These are phyloP conservation scores for Prunella vulgaris DNA, from an alignment of 257 asterid species.

Conservation along the genomic window DNA sequence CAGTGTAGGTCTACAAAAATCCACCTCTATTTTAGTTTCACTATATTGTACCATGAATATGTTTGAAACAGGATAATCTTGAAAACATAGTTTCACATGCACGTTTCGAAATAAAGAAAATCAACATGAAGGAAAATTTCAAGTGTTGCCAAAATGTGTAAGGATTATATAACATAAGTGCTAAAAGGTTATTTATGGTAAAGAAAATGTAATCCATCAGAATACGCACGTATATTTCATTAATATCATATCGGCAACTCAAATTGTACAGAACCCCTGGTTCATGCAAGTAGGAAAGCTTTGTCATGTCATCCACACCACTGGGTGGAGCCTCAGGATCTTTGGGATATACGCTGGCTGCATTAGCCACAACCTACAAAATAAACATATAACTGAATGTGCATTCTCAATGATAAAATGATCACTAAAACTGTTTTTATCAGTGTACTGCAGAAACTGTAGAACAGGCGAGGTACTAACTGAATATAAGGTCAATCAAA, in stretches of 20 bases:
- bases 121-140: background rate
- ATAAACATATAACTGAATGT: conserved; percentile 4
- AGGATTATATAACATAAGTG: background rate
- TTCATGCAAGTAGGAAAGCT: conserved; percentile 85
- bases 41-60: background rate
- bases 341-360: conserved; percentile 51
- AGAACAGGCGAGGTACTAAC: background rate
- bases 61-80: background rate
- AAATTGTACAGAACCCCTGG: conserved; percentile 84
- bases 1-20: conserved; percentile 76
- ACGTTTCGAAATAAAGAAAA: background rate
- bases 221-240: conserved; percentile 79
- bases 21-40: conserved; percentile 18
- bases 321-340: conserved; percentile 68
- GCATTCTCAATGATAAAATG: background rate
- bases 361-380: conserved; percentile 51
- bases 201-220: background rate
- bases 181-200: background rate
- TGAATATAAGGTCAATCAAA: background rate
- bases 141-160: background rate
- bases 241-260: conserved; percentile 58
- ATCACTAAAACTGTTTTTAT: background rate
- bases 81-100: background rate
- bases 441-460: conserved; percentile 6
- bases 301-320: conserved; percentile 95